Evolutionary conservation across 768 basidiomycete species (phyloP), one percentile per base, ranked within the genome.

Genomic region (Boletus sp.): DNA sequence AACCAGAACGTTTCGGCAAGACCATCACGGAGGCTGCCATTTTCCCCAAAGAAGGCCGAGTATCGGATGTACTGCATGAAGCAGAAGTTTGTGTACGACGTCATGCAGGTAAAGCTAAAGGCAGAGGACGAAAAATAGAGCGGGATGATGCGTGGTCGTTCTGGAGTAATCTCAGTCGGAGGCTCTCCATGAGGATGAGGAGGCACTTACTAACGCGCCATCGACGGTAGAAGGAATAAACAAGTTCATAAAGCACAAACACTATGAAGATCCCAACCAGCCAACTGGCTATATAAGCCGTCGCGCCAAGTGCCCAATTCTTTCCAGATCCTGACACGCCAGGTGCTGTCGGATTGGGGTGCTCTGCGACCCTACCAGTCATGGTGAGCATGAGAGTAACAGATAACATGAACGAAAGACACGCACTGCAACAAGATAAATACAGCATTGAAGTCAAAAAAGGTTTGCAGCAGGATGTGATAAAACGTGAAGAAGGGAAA

Each of bases 391-490:
- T 9, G 9, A 23, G 47, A 60, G 34, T 17, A 41, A 53, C 9
- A 37, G 15, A 34, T 23, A 37, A 23, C 33, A 40, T 34, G 34
- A 42, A 47, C 35, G 52, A 50, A 42, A 37, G 38, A 52, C 14
- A 85, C 92, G 75, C 65, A 93, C 91, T 92, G 84, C 39, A 93
- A 67, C 62, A 94, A 69, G 61, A 93, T 84, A 73, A 84, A 95
- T 59, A 87, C 84, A 61, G 86, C 84, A 69, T 94, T 93, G 70
- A 93, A 92, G 66, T 96, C 93, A 68, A 95, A 85, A 66, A 88
- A 94, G 1, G 87, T 84, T 69, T 93, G 91, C 9, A 90, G 67
- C 25, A 83, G 83, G 38, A 91, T 72, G 65, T 90, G 86, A 19
- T 81, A 83, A 67, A 92, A 83, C 7, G 83, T 78, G 58, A 91